Evolutionary conservation across 2,329 filamentous ascomycete genomes (phyloP).

Genomic region (Aspergillus flavus): DNA sequence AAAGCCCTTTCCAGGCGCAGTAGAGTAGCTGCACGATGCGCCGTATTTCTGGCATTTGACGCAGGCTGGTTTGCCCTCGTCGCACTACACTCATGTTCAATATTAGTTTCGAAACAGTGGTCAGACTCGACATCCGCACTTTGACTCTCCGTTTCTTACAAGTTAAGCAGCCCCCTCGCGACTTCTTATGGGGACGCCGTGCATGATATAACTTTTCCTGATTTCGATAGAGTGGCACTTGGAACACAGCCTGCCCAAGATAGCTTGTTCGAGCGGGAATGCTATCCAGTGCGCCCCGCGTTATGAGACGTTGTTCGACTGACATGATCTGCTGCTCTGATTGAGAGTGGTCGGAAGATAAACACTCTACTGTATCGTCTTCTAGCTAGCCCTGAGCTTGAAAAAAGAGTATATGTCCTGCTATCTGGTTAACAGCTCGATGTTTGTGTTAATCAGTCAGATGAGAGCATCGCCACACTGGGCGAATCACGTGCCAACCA

Average conservation of each 20-base stretch:
- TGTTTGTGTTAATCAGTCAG: neutral
- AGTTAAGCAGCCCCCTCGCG: constrained; percentile 28
- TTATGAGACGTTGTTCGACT: neutral
- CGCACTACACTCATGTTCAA: constrained; percentile 24
- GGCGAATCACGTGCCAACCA: neutral
- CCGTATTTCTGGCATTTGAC: constrained; percentile 27
- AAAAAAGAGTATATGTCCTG: neutral
- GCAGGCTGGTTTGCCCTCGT: constrained; percentile 32
- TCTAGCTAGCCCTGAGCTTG: too few relatives aligned
- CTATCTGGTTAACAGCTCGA: neutral
- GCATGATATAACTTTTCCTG: constrained; percentile 13
- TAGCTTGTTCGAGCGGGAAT: too few relatives aligned
- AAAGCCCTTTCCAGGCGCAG: neutral
- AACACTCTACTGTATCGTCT: too few relatives aligned
- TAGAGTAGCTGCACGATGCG: constrained; percentile 24
- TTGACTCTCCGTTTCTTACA: constrained; percentile 36
- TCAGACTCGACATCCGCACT: constrained; percentile 16
- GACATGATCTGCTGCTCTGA: neutral
- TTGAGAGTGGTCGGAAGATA: neutral
- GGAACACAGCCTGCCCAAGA: constrained; percentile 17
- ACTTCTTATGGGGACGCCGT: constrained; percentile 30
- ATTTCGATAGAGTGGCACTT: neutral
- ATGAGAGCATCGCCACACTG: neutral
- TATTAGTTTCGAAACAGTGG: neutral
- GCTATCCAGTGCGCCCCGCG: neutral